Base-by-base conservation (phyloP, 1,139 yeast species). In the Lodderomyces orthopsilosis region DNA sequence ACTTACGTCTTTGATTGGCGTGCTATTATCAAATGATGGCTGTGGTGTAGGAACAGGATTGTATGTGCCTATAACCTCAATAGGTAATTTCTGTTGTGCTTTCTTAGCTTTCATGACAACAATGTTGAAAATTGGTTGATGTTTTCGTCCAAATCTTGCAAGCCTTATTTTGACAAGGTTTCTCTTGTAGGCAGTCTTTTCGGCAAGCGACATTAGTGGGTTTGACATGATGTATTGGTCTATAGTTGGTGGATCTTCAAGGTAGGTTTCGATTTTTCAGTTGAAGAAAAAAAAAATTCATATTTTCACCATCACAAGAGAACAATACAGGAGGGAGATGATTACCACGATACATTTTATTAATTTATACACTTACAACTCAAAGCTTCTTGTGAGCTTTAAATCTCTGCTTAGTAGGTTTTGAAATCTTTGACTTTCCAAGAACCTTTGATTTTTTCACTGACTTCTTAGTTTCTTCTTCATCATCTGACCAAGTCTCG, bases 51-150 rank as follows among this genome's bases (percentile, higher is more conserved):
- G 87, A 22, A 79, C 71, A 18, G 99, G 96, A 61, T 90, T 82
- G 61, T 89, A 93, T 1, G 96, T 90, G 32, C 99, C 99, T 51
- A 93, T 68, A 10, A 93, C 98, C 65, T 93, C 99, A 41, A 93
- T 81, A 6, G 99, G 99, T 51, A 87, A 77, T 47, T 81, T 81
- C 61, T 87, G 90, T 51, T 95, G 77, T 17, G 91, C 95, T 35
- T 83, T 72, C 54, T 69, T 72, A 41, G 83, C 81, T 51, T 84
- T 82, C 19, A 95, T 81, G 12, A 93, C 96, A 13, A 93, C 97
- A 41, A 93, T 90, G 63, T 93, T 94, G 70, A 89, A 93, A 5
- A 86, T 73, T 0, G 98, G 98, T 49, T 81, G 81, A 63, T 85
- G 85, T 54, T 75, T 84, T 64, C 98, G 81, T 36, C 99, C 98